Percentiles rank a stretch among this genome's conserved stretches.
Evolutionary conservation across 1,284 basidiomycete species (phyloP).

Genomic region (Xerocomus minutiporus): DNA sequence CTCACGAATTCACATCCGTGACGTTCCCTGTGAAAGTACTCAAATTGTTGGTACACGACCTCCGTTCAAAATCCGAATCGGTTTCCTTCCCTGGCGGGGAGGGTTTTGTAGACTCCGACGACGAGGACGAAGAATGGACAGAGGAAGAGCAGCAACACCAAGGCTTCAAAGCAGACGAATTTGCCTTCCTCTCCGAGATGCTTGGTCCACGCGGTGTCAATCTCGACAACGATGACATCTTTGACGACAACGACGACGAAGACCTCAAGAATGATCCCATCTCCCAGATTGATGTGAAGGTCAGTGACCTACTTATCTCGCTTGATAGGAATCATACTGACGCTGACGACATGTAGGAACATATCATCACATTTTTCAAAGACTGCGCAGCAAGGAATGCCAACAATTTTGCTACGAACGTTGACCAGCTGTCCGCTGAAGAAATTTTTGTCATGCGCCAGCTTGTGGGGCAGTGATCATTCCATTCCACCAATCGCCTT

Average conservation of each 20-base stretch:
- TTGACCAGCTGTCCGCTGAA: constrained; percentile 61
- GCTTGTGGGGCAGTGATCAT: constrained; percentile 39
- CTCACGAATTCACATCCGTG: constrained; percentile 80
- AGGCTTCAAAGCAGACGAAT: constrained; percentile 58
- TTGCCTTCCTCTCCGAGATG: constrained; percentile 65
- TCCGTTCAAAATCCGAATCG: constrained; percentile 69
- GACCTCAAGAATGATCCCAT: constrained; percentile 85
- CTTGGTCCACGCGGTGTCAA: constrained; percentile 63
- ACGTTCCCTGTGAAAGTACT: constrained; percentile 89
- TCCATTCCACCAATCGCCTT: not conserved
- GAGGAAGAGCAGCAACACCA: constrained; percentile 66
- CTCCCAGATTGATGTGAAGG: constrained; percentile 85
- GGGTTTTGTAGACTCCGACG: constrained; percentile 66
- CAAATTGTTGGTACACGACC: constrained; percentile 83
- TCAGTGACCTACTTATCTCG: constrained; percentile 32
- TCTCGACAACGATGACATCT: constrained; percentile 68
- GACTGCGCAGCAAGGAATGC: constrained; percentile 65
- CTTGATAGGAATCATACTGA: not conserved
- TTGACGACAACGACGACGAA: constrained; percentile 73
- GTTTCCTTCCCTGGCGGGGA: constrained; percentile 56
- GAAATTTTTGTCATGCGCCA: constrained; percentile 66
- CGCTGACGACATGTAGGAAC: constrained; percentile 42
- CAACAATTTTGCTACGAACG: constrained; percentile 60
- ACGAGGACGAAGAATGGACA: constrained; percentile 86
- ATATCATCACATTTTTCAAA: constrained; percentile 64